These are phyloP conservation scores for Leccinum rimulosum DNA, from an alignment of 768 basidiomycete genomes.

Conservation along the genomic window DNA sequence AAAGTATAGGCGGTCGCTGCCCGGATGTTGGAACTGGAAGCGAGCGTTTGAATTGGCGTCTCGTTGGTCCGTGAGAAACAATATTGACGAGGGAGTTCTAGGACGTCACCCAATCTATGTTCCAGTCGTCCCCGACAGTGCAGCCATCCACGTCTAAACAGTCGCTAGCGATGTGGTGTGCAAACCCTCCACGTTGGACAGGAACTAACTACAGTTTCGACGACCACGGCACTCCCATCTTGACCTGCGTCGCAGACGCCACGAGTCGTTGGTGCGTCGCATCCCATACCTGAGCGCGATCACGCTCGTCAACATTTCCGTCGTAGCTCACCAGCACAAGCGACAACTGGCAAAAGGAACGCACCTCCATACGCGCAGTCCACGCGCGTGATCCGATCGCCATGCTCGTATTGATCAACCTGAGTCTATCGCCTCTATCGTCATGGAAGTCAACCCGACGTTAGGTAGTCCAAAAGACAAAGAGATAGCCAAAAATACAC, in stretches of 20 bases:
- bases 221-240: conserved; percentile 28
- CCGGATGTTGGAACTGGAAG: conserved; percentile 73
- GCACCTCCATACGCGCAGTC: conserved; percentile 41
- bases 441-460: too few relatives aligned
- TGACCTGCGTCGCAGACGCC: conserved; percentile 44
- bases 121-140: too few relatives aligned
- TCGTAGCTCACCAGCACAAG: not conserved
- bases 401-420: conserved; percentile 40
- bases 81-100: conserved; percentile 65
- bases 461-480: not conserved
- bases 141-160: too few relatives aligned
- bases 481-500: conserved; percentile 11
- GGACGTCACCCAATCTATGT: conserved; percentile 37
- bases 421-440: conserved; percentile 42
- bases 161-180: too few relatives aligned
- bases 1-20: conserved; percentile 90
- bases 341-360: too few relatives aligned
- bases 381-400: conserved; percentile 29
- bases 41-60: conserved; percentile 69
- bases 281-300: conserved; percentile 40
- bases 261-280: conserved; percentile 36
- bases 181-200: too few relatives aligned
- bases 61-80: conserved; percentile 74
- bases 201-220: conserved; percentile 16
- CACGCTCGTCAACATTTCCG: not conserved